phyloP scores from a whole-genome alignment of 1,139 yeast species.

The Nakaseomyces nivariensis region DNA sequence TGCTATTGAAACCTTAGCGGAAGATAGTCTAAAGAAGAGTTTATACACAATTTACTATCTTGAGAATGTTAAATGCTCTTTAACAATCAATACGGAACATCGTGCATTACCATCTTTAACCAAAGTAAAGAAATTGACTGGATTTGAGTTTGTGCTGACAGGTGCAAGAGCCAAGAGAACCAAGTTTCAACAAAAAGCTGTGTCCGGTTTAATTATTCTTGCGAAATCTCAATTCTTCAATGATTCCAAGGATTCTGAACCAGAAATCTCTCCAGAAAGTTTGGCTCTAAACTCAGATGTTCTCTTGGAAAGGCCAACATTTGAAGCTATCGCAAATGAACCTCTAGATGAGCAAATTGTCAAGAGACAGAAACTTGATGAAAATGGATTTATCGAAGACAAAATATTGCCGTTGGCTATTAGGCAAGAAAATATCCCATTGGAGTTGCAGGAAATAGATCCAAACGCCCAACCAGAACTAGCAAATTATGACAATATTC shows the following conservation, averaged over 20 bases:
- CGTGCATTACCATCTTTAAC: constrained; percentile 42
- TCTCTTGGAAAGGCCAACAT: constrained; percentile 63
- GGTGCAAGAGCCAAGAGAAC: constrained; percentile 89
- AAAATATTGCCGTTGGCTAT: constrained; percentile 51
- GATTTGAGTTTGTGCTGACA: constrained; percentile 57
- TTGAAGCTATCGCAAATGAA: constrained; percentile 50
- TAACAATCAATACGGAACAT: constrained; percentile 54
- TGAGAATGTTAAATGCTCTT: constrained; percentile 56
- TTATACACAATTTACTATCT: constrained; percentile 43
- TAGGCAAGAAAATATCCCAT: constrained; percentile 55
- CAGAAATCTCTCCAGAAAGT: constrained; percentile 38
- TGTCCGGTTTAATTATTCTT: constrained; percentile 67
- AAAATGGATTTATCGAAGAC: constrained; percentile 27
- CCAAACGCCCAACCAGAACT: constrained; percentile 77
- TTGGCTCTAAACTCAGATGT: constrained; percentile 67
- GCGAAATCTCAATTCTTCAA: constrained; percentile 41
- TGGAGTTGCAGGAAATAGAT: constrained; percentile 45
- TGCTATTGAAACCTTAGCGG: constrained; percentile 16
- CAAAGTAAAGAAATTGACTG: constrained; percentile 48
- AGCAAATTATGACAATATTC: constrained; percentile 59
- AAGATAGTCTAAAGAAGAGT: constrained; percentile 28
- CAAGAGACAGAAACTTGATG: constrained; percentile 30
- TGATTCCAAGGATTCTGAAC: constrained; percentile 17
- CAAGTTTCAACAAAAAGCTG: constrained; percentile 61
- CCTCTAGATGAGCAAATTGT: constrained; percentile 33